phyloP scores from a whole-genome alignment of 202 grass and related monocot species.

The Carex arenaria region DNA sequence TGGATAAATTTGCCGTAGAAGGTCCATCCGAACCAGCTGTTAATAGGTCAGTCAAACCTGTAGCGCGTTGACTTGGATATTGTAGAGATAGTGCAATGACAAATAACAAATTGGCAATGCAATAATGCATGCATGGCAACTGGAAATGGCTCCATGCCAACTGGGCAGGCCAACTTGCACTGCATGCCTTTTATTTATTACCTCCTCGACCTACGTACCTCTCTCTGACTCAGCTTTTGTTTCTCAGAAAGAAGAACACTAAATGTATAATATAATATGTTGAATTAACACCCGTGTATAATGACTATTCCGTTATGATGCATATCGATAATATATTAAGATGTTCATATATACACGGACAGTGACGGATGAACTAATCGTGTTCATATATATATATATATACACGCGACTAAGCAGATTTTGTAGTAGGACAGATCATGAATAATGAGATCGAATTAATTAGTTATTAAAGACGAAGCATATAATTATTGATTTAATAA shows the following conservation, averaged over 20 bases:
- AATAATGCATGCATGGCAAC: not conserved
- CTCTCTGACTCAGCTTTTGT: not conserved
- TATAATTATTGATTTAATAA: too few species aligned
- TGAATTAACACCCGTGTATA: not conserved
- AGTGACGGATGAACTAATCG: too few species aligned
- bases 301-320: not conserved
- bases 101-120: not conserved
- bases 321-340: too few species aligned
- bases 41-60: not conserved
- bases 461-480: too few species aligned
- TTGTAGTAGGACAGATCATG: too few species aligned
- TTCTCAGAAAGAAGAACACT: too few species aligned
- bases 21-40: not conserved
- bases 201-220: not conserved
- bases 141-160: not conserved
- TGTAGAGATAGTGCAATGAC: not conserved
- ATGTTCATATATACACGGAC: too few species aligned
- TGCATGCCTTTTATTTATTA: not conserved
- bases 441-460: too few species aligned
- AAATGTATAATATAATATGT: not conserved
- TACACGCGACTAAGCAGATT: too few species aligned
- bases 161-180: not conserved
- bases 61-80: not conserved
- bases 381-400: too few species aligned
- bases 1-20: not conserved